Evolutionary conservation across 495 filamentous ascomycete species (phyloP).

Genomic region (Penicillium mononematosum): DNA sequence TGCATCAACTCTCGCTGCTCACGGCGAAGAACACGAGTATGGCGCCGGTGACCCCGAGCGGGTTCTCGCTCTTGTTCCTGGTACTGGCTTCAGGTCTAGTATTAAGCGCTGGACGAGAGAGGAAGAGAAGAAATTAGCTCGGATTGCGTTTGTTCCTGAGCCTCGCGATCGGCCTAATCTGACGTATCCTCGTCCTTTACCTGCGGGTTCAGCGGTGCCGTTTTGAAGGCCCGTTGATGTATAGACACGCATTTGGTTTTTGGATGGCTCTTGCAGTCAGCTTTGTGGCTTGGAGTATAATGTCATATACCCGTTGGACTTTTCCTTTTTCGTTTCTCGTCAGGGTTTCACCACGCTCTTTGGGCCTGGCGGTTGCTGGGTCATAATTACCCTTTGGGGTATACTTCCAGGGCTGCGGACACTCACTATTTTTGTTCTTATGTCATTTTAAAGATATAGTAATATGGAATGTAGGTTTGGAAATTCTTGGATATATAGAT

Average conservation of each 20-base stretch:
- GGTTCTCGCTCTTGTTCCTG: slow-evolving; percentile 25
- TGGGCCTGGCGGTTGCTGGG: background rate
- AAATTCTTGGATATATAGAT: slow-evolving; percentile 14
- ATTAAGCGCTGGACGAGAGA: slow-evolving; percentile 4
- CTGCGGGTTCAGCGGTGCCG: background rate
- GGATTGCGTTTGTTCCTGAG: slow-evolving; percentile 9
- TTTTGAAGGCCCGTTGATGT: background rate
- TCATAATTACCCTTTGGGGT: background rate
- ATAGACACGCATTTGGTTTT: background rate
- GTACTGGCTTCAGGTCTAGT: slow-evolving; percentile 11
- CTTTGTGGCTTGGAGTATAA: background rate
- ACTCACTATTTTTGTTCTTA: background rate
- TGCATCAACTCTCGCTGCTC: slow-evolving; percentile 32
- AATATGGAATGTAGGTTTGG: background rate
- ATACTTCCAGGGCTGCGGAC: background rate
- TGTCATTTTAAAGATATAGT: background rate
- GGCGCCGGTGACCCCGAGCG: slow-evolving; percentile 30
- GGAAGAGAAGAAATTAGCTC: slow-evolving; percentile 10
- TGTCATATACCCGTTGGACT: background rate
- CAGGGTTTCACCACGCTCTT: background rate
- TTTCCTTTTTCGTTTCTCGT: background rate
- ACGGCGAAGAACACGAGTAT: slow-evolving; percentile 36
- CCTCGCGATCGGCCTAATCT: slow-evolving; percentile 5
- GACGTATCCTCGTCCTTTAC: background rate
- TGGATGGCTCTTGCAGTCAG: background rate